phyloP scores from a whole-genome alignment of 2,329 filamentous ascomycete genomes.

The Cytospora piceicola region DNA sequence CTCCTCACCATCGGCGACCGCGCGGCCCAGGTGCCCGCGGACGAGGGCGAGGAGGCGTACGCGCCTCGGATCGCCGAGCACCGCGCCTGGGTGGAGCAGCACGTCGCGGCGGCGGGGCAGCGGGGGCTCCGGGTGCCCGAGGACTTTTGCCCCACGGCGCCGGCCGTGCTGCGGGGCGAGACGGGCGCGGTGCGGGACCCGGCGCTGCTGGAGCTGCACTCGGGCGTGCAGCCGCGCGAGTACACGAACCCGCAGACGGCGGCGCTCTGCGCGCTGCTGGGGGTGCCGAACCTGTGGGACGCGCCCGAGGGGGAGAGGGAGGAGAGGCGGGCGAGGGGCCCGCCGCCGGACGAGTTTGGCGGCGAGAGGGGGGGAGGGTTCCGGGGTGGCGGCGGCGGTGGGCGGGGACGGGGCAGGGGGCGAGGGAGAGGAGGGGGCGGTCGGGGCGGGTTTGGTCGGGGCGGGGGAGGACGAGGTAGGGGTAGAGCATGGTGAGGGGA shows the following conservation, averaged over 20 bases:
- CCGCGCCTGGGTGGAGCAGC: constrained; percentile 77
- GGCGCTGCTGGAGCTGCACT: constrained; percentile 35
- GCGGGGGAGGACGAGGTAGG: constrained; percentile 42
- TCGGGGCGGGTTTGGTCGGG: constrained; percentile 38
- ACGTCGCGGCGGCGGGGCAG: constrained; percentile 59
- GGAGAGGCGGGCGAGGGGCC: constrained; percentile 61
- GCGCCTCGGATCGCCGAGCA: constrained; percentile 68
- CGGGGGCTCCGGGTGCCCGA: constrained; percentile 69
- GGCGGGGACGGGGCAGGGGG: constrained; percentile 42
- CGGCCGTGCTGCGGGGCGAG: constrained; percentile 63
- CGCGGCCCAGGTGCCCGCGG: constrained; percentile 53
- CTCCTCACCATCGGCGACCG: constrained; percentile 67
- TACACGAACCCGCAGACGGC: constrained; percentile 86
- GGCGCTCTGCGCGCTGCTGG: constrained; percentile 78
- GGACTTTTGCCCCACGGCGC: constrained; percentile 79
- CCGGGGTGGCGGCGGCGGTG: constrained; percentile 36
- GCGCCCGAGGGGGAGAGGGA: constrained; percentile 72
- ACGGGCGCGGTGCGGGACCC: constrained; percentile 49
- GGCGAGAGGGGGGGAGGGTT: constrained; percentile 29
- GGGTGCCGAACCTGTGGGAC: constrained; percentile 76
- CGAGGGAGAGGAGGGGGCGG: constrained; percentile 45
- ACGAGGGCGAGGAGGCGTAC: constrained; percentile 74
- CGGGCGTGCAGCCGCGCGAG: constrained; percentile 70
- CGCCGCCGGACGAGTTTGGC: constrained; percentile 47
- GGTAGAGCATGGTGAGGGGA: constrained; percentile 43